phyloP scores from a whole-genome alignment of 1,139 yeast genomes.

The Kurtzmaniella natalensis region DNA sequence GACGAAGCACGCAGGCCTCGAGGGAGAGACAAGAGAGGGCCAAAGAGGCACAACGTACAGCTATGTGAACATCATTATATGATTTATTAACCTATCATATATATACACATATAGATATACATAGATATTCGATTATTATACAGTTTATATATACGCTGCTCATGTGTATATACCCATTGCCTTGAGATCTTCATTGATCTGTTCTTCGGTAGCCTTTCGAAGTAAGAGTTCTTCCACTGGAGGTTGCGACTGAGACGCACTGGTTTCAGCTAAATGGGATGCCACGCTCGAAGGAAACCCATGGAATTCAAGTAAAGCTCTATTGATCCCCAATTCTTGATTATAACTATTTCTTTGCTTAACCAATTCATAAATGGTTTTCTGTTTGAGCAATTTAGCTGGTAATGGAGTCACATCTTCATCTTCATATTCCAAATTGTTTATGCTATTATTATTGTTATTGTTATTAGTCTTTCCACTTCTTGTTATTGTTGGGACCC shows the following conservation, averaged over 20 bases:
- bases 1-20: no score
- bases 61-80: no score
- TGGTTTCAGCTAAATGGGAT: conserved; percentile 15
- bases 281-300: conserved; percentile 70
- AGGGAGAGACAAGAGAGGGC: no score
- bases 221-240: conserved; percentile 33
- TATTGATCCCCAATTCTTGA: conserved; percentile 53
- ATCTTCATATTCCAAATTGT: conserved; percentile 1
- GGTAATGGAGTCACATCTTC: conserved; percentile 18
- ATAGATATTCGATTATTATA: no score
- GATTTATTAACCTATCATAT: no score
- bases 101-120: no score
- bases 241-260: no score
- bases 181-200: conserved; percentile 54
- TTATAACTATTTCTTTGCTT: conserved; percentile 51
- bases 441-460: not conserved
- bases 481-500: conserved; percentile 20
- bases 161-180: conserved; percentile 42
- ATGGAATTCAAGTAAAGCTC: conserved; percentile 52
- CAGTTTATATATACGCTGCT: not conserved
- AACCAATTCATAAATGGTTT: conserved; percentile 42
- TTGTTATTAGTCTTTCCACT: conserved; percentile 1
- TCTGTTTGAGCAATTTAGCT: conserved; percentile 36
- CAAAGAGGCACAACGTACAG: no score
- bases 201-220: conserved; percentile 55